Evolutionary conservation across 2,329 filamentous ascomycete genomes (phyloP), one percentile per base, ranked within the genome.

Genomic region (Penicillium hordei): DNA sequence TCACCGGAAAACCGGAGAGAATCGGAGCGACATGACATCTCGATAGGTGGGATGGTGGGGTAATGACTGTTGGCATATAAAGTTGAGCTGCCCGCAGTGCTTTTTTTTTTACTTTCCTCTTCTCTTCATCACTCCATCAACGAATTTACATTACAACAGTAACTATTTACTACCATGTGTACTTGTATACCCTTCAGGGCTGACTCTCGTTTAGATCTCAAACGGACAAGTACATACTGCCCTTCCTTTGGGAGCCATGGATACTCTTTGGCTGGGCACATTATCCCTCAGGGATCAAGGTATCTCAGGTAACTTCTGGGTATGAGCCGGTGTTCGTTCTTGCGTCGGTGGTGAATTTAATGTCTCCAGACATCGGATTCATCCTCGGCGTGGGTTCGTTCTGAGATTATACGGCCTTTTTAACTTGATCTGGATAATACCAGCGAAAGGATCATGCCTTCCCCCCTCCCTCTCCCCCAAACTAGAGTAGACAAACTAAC

Each of bases 341-440:
- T 57, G 68, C 42, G 43, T 68, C 57, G 65, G 58, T 58, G 55
- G 38, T 65, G 70, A 65, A 66, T 65, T 63, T 52, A 65, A 65
- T 62, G n/a, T 53, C 36, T 36, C 25, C 9, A 23, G 36, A 21
- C 15, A 43, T 50, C 8, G 15, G 48, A 10, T 49, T 39, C 38
- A 46, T 25, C 48, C 52, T 57, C 48, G 58, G 50, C 48, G 52
- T 62, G 65, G 67, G 69, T 69, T 76, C 72, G 75, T 76, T 76
- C 76, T 79, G 76, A 93, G 89, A 94, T 87, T 86, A 94, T 89
- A 94, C 90, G 90, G 91, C 88, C 82, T 56, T 82, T 80, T 82
- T 80, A 91, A 93, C 90, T 93, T 93, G 90, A 93, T 93, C 90
- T 91, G 89, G 91, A 93, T 93, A 93, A 94, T 94, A 91, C 91